Base-by-base conservation (phyloP, 2,329 filamentous ascomycete genomes). In the Conoideocrella luteorostrata region DNA sequence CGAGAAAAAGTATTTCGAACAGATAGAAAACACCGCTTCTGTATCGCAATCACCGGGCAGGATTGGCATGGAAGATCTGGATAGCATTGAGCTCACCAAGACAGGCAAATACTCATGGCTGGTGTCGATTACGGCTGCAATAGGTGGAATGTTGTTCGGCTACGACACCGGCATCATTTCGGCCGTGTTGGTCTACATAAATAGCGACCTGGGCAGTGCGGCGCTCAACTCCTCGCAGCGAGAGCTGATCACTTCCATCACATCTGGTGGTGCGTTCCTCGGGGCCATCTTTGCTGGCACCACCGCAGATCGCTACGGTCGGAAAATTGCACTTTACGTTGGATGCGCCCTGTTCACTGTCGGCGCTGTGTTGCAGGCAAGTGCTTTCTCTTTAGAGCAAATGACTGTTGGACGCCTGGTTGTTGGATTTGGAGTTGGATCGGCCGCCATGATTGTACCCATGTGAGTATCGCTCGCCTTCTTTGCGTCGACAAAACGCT, bases 181-280 rank as follows among this genome's bases (percentile, higher is more conserved):
- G 1, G 51, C 62, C 6, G 60, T 60, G 5, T 45, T 64, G 21
- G 47, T 60, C 21, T 56, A 56, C 34, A 49, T 56, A 22, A 9
- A 47, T 9, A 12, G 50, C 13, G 54, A 56, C 34, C 17, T 37
- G 17, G 34, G 34, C n/a, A n/a, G n/a, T 1, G 84, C 90, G 52
- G 72, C 22, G 17, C 20, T 37, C 15, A 17, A 37, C 20, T 10
- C 34, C 20, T 37, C 34, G 15, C 34, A 77, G 47, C 67, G 72
- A 48, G 71, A 77, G 49, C 58, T 76, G 22, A 66, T 76, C 28
- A 76, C 73, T 1, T 74, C 72, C 0, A 63, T 76, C 15, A 72
- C 67, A 17, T 72, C 68, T 6, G 72, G 67, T 1, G 56, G 56
- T 32, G 56, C 56, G 13, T 53, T 58, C 7, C 42, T 58, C 6